These are phyloP conservation scores for Biscogniauxia mediterranea DNA, from an alignment of 2,329 filamentous ascomycete genomes.

Conservation along the genomic window DNA sequence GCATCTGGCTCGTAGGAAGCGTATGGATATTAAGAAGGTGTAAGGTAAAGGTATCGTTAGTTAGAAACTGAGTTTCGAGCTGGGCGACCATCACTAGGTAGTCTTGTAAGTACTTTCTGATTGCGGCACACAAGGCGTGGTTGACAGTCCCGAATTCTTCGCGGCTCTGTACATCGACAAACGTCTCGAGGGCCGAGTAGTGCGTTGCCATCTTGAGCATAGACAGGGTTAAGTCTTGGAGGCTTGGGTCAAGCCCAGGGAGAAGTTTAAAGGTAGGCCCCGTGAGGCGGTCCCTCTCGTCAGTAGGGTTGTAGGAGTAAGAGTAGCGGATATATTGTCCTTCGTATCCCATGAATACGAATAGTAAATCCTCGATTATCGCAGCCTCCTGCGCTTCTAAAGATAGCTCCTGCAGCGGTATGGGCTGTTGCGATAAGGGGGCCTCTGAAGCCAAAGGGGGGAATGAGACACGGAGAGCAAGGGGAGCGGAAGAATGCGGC, in stretches of 20 bases:
- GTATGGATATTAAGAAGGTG: slow-evolving; percentile 92
- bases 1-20: slow-evolving; percentile 84
- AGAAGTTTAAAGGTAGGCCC: slow-evolving; percentile 80
- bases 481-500: slow-evolving; percentile 57
- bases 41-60: slow-evolving; percentile 83
- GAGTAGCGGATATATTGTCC: slow-evolving; percentile 93
- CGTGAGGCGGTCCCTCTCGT: slow-evolving; percentile 82
- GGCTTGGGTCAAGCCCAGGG: slow-evolving; percentile 82
- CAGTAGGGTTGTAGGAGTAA: slow-evolving; percentile 75
- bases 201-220: slow-evolving; percentile 95
- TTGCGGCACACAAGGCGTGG: slow-evolving; percentile 92
- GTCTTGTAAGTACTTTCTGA: slow-evolving; percentile 87
- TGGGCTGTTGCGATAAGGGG: slow-evolving; percentile 66
- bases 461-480: slow-evolving; percentile 50
- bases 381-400: slow-evolving; percentile 81
- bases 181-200: slow-evolving; percentile 86
- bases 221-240: slow-evolving; percentile 80
- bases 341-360: slow-evolving; percentile 97
- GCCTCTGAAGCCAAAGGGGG: slow-evolving; percentile 75
- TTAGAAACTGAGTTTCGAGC: slow-evolving; percentile 88
- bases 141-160: slow-evolving; percentile 94
- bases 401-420: slow-evolving; percentile 66
- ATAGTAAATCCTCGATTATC: slow-evolving; percentile 86
- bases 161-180: slow-evolving; percentile 89
- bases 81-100: slow-evolving; percentile 92